Conservation (phyloP, 352 stramenopile species). For the Bremia lactucae region DNA sequence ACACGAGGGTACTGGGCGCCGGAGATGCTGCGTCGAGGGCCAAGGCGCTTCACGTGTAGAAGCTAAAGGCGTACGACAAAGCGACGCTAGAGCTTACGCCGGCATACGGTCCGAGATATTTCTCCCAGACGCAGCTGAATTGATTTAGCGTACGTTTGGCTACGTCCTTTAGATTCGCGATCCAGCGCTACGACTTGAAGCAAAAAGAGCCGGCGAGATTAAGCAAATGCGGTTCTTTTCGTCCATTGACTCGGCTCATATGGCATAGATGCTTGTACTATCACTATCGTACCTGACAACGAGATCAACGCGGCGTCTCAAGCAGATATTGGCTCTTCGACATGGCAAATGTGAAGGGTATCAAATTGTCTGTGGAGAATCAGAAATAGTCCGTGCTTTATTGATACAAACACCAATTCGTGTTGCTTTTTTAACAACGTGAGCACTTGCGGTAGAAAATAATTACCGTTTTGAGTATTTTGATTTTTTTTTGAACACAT, state of each 20-base stretch:
- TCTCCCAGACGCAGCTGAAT: slow-evolving; percentile 63
- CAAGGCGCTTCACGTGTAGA: slow-evolving; percentile 87
- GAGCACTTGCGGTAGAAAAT: no score
- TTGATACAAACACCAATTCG: slow-evolving; percentile 43
- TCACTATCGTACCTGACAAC: slow-evolving; percentile 48
- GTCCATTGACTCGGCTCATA: slow-evolving; percentile 55
- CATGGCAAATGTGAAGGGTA: slow-evolving; percentile 53
- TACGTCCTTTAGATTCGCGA: slow-evolving; percentile 49
- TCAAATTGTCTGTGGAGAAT: slow-evolving; percentile 71
- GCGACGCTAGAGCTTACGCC: slow-evolving; percentile 67
- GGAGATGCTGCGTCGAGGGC: slow-evolving; percentile 94
- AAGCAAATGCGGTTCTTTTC: slow-evolving; percentile 78
- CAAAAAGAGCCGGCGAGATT: slow-evolving; percentile 60
- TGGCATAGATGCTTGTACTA: slow-evolving; percentile 44
- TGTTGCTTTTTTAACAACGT: slow-evolving; percentile 32
- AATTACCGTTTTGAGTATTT: no score
- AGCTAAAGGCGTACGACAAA: slow-evolving; percentile 82
- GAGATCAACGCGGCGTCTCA: slow-evolving; percentile 81
- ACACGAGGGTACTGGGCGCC: slow-evolving; percentile 91
- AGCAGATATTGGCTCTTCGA: slow-evolving; percentile 76
- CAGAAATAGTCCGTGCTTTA: slow-evolving; percentile 64
- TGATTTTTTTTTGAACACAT: no score
- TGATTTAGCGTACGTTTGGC: slow-evolving; percentile 55
- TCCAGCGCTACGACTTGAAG: slow-evolving; percentile 54
- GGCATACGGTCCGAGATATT: slow-evolving; percentile 72